These are phyloP conservation scores for Encephalitozoon romaleae DNA, from an alignment of 371 early-diverging fungal species.

Conservation along the genomic window DNA sequence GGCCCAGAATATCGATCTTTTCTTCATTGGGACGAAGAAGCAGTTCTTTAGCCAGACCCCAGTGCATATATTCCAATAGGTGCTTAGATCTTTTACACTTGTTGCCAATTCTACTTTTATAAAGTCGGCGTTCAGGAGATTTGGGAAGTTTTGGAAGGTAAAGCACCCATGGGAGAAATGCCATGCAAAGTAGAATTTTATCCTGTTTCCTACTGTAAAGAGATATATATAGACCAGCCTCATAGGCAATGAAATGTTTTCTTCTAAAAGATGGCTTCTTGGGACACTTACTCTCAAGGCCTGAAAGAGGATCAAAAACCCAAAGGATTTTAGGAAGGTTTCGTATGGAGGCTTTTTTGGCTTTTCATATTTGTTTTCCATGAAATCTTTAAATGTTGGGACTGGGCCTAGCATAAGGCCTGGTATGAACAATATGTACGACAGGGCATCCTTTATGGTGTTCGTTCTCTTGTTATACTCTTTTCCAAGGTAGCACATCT, in stretches of 20 bases:
- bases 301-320: slow-evolving; percentile 10
- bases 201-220: slow-evolving; percentile 26
- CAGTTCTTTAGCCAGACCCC: slow-evolving; percentile 44
- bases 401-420: slow-evolving; percentile 39
- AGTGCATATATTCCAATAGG: slow-evolving; percentile 47
- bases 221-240: slow-evolving; percentile 24
- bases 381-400: slow-evolving; percentile 13
- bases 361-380: slow-evolving; percentile 11
- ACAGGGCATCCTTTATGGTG: slow-evolving; percentile 8
- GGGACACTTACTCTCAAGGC: background rate
- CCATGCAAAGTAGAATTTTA: slow-evolving; percentile 54
- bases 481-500: slow-evolving; percentile 43
- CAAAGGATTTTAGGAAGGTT: slow-evolving; percentile 1
- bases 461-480: slow-evolving; percentile 16
- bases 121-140: slow-evolving; percentile 38
- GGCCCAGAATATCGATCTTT: slow-evolving; percentile 24
- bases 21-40: slow-evolving; percentile 36
- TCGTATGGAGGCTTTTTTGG: background rate
- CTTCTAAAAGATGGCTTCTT: background rate
- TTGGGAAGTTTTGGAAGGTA: slow-evolving; percentile 20
- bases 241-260: background rate
- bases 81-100: slow-evolving; percentile 39
- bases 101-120: slow-evolving; percentile 43
- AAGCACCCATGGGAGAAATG: slow-evolving; percentile 39
- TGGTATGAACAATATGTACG: slow-evolving; percentile 38